Percentiles rank a stretch among this genome's conserved stretches.
phyloP scores from a whole-genome alignment of 2,329 filamentous ascomycete genomes.

The Phialophora tarda region DNA sequence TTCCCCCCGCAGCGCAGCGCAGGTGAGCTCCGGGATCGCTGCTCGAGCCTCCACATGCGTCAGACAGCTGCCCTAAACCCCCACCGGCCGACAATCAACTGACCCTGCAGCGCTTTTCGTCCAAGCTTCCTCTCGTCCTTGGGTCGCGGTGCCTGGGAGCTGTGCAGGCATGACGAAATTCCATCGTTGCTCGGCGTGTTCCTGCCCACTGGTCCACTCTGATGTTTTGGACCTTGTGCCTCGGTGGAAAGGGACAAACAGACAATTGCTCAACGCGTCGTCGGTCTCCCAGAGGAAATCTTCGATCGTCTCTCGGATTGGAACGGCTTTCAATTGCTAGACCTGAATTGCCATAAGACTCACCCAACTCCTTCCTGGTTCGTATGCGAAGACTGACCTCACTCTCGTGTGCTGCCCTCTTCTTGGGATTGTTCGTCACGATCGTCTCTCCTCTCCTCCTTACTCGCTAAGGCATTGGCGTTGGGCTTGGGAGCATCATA shows the following conservation, averaged over 20 bases:
- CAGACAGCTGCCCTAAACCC: not conserved
- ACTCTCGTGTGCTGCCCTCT: constrained; percentile 9
- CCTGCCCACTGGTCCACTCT: constrained; percentile 1
- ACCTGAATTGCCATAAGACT: constrained; percentile 27
- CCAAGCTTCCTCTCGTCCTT: constrained; percentile 7
- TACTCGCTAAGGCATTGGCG: constrained; percentile 21
- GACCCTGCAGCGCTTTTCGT: constrained; percentile 15
- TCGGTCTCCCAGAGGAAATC: constrained; percentile 2
- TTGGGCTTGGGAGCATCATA: constrained; percentile 22
- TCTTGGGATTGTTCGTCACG: constrained; percentile 9
- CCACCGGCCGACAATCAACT: constrained; percentile 12
- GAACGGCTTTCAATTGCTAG: constrained; percentile 18
- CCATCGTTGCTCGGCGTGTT: constrained; percentile 7
- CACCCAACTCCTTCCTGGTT: constrained; percentile 2
- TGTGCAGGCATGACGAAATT: constrained; percentile 26
- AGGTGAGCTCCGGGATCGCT: not conserved
- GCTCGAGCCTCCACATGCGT: not conserved
- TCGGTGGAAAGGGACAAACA: constrained; percentile 34
- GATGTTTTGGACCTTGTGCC: constrained; percentile 20
- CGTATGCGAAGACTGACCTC: constrained; percentile 25
- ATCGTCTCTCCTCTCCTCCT: constrained; percentile 26
- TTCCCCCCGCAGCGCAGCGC: not conserved
- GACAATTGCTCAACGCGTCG: constrained; percentile 24
- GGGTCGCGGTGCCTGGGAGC: constrained; percentile 10
- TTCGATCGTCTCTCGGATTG: constrained; percentile 27